phyloP scores from a whole-genome alignment of 768 basidiomycete species.

The Saitozyma sp. region DNA sequence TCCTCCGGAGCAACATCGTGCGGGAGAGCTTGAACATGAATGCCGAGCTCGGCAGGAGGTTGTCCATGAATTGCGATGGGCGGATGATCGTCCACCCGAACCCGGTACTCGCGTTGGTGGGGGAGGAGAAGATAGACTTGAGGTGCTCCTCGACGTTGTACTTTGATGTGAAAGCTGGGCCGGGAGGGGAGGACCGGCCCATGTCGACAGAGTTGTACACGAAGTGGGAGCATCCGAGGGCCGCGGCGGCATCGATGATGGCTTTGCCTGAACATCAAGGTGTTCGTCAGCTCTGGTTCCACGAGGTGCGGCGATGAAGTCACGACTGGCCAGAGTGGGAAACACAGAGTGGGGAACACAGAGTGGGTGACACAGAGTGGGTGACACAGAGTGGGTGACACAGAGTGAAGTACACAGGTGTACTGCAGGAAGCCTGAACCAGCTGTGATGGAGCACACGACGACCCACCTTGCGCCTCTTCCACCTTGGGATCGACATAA shows the following conservation, averaged over 20 bases:
- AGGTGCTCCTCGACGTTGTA: slow-evolving; percentile 28
- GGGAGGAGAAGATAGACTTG: slow-evolving; percentile 9
- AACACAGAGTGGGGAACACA: too few species aligned
- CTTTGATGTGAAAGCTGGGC: slow-evolving; percentile 22
- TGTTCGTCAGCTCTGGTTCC: too few species aligned
- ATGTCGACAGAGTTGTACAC: slow-evolving; percentile 29
- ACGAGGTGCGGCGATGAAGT: too few species aligned
- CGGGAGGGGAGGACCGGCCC: slow-evolving; percentile 13
- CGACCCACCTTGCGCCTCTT: slow-evolving; percentile 23
- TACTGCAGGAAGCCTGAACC: too few species aligned
- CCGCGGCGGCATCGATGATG: slow-evolving; percentile 21
- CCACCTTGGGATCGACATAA: slow-evolving; percentile 16
- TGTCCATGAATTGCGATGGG: slow-evolving; percentile 37
- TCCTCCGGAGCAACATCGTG: slow-evolving; percentile 16
- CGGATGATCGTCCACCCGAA: slow-evolving; percentile 8
- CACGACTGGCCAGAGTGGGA: too few species aligned
- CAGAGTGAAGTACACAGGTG: too few species aligned
- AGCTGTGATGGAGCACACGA: too few species aligned
- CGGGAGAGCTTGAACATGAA: slow-evolving; percentile 15
- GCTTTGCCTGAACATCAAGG: slow-evolving; percentile 12
- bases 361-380: too few species aligned
- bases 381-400: too few species aligned
- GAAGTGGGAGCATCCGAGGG: slow-evolving; percentile 24
- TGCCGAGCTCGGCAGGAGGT: slow-evolving; percentile 13
- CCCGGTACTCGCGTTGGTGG: background rate